Evolutionary conservation across 73 alveolate species (phyloP).

Genomic region (Paramecium tetraurelia): DNA sequence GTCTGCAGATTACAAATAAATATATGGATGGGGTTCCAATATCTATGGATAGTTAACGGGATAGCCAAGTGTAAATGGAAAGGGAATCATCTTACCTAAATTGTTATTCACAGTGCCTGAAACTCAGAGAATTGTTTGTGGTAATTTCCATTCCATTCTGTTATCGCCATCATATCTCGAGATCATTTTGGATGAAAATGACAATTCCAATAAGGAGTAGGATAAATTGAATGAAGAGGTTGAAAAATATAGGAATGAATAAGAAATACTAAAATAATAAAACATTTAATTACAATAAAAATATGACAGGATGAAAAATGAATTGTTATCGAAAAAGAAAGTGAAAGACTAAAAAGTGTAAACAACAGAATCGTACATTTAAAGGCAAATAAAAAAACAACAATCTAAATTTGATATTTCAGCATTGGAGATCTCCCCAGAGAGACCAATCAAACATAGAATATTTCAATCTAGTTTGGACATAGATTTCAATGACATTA

Average conservation of each 20-base stretch:
- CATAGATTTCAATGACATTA: slow-evolving; percentile 84
- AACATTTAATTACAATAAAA: background rate
- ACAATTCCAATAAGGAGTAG: background rate
- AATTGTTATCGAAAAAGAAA: background rate
- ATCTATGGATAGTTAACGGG: slow-evolving; percentile 70
- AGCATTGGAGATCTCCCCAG: slow-evolving; percentile 60
- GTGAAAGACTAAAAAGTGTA: slow-evolving; percentile 33
- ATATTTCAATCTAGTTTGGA: slow-evolving; percentile 80
- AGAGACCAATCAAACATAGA: slow-evolving; percentile 60
- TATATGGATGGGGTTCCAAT: slow-evolving; percentile 83
- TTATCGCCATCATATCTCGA: background rate
- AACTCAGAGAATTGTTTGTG: slow-evolving; percentile 13
- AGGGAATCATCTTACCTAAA: background rate
- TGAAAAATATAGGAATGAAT: background rate
- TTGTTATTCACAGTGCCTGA: background rate
- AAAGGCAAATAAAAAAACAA: slow-evolving; percentile 49
- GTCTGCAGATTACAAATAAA: slow-evolving; percentile 63
- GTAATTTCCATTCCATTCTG: slow-evolving; percentile 22
- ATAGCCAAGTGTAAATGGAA: background rate
- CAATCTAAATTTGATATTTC: slow-evolving; percentile 60
- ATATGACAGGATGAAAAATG: slow-evolving; percentile 20
- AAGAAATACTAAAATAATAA: slow-evolving; percentile 21
- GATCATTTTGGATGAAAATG: background rate
- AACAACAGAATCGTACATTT: slow-evolving; percentile 40
- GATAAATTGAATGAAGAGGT: slow-evolving; percentile 26